Percentiles rank a stretch among this genome's conserved stretches.
phyloP scores from a whole-genome alignment of 257 asterid genomes.

The Gentiana straminea region DNA sequence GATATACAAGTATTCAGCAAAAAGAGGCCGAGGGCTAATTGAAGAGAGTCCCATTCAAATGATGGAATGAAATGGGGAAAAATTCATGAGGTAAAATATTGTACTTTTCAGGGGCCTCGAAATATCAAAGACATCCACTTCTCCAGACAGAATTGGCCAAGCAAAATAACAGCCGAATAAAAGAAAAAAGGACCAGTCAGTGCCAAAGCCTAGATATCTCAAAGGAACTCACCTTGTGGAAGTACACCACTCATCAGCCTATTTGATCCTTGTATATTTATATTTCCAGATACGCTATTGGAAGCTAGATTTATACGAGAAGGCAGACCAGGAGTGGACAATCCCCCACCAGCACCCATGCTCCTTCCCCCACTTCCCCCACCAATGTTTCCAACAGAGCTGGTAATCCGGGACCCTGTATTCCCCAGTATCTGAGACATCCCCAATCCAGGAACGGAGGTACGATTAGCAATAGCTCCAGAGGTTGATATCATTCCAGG shows the following conservation, averaged over 20 bases:
- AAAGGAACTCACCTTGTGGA: not conserved
- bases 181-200: not conserved
- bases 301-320: conserved; percentile 60
- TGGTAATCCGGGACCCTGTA: conserved; percentile 46
- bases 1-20: not conserved
- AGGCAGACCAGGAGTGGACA: conserved; percentile 57
- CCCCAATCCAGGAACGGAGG: conserved; percentile 43
- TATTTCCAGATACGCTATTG: not conserved
- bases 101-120: too few relatives aligned
- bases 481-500: conserved; percentile 3
- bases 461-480: not conserved
- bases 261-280: not conserved
- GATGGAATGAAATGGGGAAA: too few relatives aligned
- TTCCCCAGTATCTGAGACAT: conserved; percentile 61
- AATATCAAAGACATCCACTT: not conserved
- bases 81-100: too few relatives aligned
- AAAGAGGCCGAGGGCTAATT: not conserved
- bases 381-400: conserved; percentile 53
- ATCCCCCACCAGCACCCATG: conserved; percentile 49
- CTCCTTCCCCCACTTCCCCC: conserved; percentile 58
- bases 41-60: not conserved
- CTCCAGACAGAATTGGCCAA: not conserved
- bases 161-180: conserved; percentile 4
- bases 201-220: not conserved
- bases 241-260: not conserved